Conservation (phyloP, 2,329 filamentous ascomycete genomes). For the Venturia oleaginea region DNA sequence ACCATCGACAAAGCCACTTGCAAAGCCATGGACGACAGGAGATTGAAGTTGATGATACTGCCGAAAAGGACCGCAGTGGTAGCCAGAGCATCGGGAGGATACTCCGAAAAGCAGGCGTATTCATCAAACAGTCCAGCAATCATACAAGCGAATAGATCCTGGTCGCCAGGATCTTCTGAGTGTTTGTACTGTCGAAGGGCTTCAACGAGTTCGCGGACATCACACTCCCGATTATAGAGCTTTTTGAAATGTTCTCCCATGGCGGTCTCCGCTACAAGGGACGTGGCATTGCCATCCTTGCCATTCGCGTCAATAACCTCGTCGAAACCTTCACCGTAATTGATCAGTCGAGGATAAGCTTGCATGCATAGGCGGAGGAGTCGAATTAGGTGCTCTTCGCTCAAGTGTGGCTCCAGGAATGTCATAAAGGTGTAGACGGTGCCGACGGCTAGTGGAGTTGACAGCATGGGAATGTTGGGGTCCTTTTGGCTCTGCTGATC, state of each 20-base stretch:
- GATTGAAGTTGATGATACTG: constrained; percentile 86
- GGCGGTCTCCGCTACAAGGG: constrained; percentile 68
- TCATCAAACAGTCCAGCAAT: constrained; percentile 96
- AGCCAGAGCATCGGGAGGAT: constrained; percentile 89
- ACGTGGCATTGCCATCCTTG: constrained; percentile 69
- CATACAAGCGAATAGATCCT: constrained; percentile 97
- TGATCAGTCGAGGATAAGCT: constrained; percentile 87
- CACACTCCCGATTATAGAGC: constrained; percentile 90
- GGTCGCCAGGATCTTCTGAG: constrained; percentile 72
- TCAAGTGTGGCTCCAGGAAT: constrained; percentile 56
- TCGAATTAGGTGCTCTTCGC: constrained; percentile 61
- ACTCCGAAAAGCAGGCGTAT: constrained; percentile 90
- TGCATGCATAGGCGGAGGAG: constrained; percentile 85
- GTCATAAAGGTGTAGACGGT: constrained; percentile 74
- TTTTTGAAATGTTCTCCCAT: constrained; percentile 98
- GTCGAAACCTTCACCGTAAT: constrained; percentile 88
- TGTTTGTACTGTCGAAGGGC: constrained; percentile 80
- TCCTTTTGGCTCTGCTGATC: constrained; percentile 68
- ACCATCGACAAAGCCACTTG: constrained; percentile 97
- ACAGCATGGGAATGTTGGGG: constrained; percentile 43
- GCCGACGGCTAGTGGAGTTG: constrained; percentile 70
- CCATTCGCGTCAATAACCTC: constrained; percentile 84
- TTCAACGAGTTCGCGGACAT: constrained; percentile 77
- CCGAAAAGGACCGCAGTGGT: constrained; percentile 96
- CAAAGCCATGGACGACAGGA: constrained; percentile 81